Evolutionary conservation across 345 rosid species (phyloP).

Genomic region (Brassica carinata): DNA sequence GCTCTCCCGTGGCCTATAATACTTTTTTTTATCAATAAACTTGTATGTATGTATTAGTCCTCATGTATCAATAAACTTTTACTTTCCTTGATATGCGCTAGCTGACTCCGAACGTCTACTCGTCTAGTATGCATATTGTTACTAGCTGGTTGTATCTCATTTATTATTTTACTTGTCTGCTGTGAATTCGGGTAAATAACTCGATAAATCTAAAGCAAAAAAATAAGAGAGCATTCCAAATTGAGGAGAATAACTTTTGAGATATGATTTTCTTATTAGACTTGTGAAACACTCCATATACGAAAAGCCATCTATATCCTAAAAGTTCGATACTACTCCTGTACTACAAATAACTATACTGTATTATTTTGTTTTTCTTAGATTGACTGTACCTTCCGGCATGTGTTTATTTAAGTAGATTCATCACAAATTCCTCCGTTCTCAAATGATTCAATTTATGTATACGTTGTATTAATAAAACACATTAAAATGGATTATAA

Average conservation of each 20-base stretch:
- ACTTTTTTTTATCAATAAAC: slow-evolving; percentile 3
- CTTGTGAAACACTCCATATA: neutral
- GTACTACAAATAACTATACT: neutral
- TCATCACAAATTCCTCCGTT: neutral
- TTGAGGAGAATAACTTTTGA: neutral
- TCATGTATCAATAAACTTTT: neutral
- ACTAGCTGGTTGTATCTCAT: neutral
- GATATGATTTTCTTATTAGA: neutral
- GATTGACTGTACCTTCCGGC: neutral
- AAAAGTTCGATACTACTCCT: neutral
- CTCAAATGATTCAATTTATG: neutral
- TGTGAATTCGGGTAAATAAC: neutral
- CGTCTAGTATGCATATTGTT: neutral
- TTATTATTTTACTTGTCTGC: neutral
- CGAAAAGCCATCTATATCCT: neutral
- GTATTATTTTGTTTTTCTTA: neutral
- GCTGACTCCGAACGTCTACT: neutral
- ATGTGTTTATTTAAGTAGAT: neutral
- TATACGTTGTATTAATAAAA: too few relatives aligned
- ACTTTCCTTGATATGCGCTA: neutral
- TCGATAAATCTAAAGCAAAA: neutral
- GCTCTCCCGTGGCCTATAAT: slow-evolving; percentile 57
- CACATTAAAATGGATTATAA: too few relatives aligned
- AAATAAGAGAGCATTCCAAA: neutral
- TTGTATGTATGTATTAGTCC: neutral